These are phyloP conservation scores for Monilinia vaccinii-corymbosi DNA, from an alignment of 2,329 filamentous ascomycete genomes.

Conservation along the genomic window DNA sequence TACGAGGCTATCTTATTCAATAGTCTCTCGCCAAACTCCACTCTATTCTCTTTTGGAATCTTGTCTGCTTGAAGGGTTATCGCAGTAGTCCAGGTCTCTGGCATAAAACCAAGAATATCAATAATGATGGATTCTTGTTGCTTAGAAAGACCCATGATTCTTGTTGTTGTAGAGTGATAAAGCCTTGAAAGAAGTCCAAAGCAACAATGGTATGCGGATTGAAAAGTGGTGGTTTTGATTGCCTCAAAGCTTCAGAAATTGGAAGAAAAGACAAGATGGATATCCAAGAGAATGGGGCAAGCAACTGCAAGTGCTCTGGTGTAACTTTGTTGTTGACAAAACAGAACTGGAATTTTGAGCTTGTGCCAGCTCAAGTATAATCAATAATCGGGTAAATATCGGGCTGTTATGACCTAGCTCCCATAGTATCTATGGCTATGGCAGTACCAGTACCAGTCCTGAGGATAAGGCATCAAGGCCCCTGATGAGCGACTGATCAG, in stretches of 20 bases:
- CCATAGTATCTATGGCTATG: neutral
- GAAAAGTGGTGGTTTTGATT: too few relatives aligned
- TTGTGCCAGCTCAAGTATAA: neutral
- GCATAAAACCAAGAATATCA: neutral
- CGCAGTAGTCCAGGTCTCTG: neutral
- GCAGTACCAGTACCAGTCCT: neutral
- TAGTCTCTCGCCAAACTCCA: neutral
- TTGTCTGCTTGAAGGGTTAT: neutral
- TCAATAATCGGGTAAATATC: neutral
- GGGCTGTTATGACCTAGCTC: neutral
- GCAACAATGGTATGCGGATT: too few relatives aligned
- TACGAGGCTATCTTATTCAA: neutral
- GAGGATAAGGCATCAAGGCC: too few relatives aligned
- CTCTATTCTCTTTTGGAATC: neutral
- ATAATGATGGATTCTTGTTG: neutral
- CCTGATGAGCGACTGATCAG: too few relatives aligned
- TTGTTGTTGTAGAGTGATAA: too few relatives aligned
- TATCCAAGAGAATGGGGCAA: neutral
- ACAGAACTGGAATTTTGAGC: neutral
- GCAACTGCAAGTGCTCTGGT: neutral
- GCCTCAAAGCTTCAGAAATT: neutral
- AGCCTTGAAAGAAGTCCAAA: too few relatives aligned
- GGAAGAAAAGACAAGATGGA: neutral
- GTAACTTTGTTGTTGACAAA: neutral
- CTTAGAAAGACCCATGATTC: too few relatives aligned